Base-by-base conservation (phyloP, 148 eudicot species). In the Rheum nobile region DNA sequence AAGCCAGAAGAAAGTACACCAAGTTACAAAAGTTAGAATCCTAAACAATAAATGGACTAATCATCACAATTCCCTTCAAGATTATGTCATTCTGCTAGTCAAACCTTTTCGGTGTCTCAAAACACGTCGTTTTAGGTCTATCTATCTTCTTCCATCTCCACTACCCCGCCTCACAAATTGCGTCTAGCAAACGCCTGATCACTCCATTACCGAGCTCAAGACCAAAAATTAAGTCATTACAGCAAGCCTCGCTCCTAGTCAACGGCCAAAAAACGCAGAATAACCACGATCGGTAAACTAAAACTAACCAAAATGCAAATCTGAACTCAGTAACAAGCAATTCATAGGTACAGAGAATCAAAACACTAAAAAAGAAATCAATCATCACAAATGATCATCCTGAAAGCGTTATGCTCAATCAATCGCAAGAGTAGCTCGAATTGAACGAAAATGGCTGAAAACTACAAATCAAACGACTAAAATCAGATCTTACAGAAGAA, bases 401-500 rank as follows among this genome's bases (percentile, higher is more conserved):
- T 16, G n/a, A 48, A 14, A 48, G 22, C 55, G 4, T 26, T 26
- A 28, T 12, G 28, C 34, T 26, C 34, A 59, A 59, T 29, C 34
- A 59, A 12, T 59, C 67, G 67, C 34, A 59, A 12, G 19, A 28
- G 17, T 59, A 59, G 35, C 14, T 28, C 34, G 26, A 59, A 26
- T 59, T 24, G 67, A 59, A n/a, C 2, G 67, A 59, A 57, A 57
- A 59, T 24, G 67, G 34, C 35, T 37, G 52, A 69, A 43, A 68
- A 29, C 61, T 26, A 21, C n/a, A 61, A 26, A 47, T 61, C 38
- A 72, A 72, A 55, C 74, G 21, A 81, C 76, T 41, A 44, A 48
- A 59, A 59, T 26, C 34, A 59, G 67, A 59, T 59, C 67, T 59
- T 59, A 59, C 67, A 59, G 67, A 59, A 12, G 67, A 59, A 59